phyloP scores from a whole-genome alignment of 2,329 filamentous ascomycete genomes.

The Cucurbitaria berberidis region DNA sequence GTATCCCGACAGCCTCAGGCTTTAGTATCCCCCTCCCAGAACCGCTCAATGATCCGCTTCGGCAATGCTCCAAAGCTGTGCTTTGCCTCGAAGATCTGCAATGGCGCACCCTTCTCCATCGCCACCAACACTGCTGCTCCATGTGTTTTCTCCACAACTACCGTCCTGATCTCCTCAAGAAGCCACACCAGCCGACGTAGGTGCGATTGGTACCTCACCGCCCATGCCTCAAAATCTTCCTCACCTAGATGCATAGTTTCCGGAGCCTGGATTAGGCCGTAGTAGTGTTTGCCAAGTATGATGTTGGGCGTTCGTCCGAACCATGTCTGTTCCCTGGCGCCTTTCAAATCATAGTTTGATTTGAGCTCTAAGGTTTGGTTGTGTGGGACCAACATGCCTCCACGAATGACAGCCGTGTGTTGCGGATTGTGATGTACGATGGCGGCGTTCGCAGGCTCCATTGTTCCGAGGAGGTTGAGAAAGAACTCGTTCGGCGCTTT shows the following conservation, averaged over 20 bases:
- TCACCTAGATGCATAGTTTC: neutral
- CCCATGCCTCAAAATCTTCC: neutral
- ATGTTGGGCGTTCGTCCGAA: neutral
- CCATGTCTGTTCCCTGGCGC: neutral
- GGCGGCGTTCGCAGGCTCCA: neutral
- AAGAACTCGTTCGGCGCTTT: neutral
- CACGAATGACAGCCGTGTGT: neutral
- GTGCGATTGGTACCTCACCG: neutral
- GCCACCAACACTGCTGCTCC: slow-evolving; percentile 2
- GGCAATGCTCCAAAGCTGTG: neutral
- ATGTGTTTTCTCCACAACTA: neutral
- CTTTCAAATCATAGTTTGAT: neutral
- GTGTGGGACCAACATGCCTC: neutral
- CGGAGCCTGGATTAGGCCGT: neutral
- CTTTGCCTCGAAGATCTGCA: slow-evolving; percentile 1
- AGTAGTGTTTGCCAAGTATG: neutral
- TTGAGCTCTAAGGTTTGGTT: neutral
- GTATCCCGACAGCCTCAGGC: neutral
- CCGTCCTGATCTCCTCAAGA: neutral
- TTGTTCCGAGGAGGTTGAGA: neutral
- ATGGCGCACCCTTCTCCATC: slow-evolving; percentile 2
- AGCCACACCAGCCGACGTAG: slow-evolving; percentile 1
- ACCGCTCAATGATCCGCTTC: slow-evolving; percentile 1
- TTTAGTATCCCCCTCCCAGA: neutral
- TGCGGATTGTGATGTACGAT: neutral